phyloP scores from a whole-genome alignment of 1,284 basidiomycete species.

The Cryptococcus sp. region DNA sequence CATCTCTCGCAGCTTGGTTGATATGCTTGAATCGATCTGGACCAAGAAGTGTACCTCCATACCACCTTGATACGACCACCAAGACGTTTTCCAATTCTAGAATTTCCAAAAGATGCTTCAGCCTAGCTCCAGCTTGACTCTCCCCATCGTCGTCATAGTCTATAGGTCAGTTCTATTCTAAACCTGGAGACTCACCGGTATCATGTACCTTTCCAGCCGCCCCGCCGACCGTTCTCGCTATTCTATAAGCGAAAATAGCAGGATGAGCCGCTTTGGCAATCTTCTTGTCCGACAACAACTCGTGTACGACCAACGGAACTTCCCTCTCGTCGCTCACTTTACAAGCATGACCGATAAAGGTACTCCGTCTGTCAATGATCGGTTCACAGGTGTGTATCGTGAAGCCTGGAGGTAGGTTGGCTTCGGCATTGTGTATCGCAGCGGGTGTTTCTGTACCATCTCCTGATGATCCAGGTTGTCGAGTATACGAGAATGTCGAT shows the following conservation, averaged over 20 bases:
- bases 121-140: constrained; percentile 76
- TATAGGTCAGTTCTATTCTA: constrained; percentile 32
- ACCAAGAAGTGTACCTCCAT: constrained; percentile 62
- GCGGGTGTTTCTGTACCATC: neutral
- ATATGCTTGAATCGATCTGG: constrained; percentile 90
- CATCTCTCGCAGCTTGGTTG: constrained; percentile 81
- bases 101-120: constrained; percentile 83
- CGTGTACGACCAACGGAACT: constrained; percentile 66
- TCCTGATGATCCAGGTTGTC: neutral
- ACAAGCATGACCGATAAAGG: constrained; percentile 77
- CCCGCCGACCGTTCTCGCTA: constrained; percentile 36
- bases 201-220: constrained; percentile 32
- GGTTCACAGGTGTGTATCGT: constrained; percentile 65
- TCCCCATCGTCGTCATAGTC: constrained; percentile 94
- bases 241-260: constrained; percentile 70
- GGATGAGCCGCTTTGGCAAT: constrained; percentile 71
- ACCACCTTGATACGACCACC: constrained; percentile 62
- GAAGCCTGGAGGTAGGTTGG: constrained; percentile 58
- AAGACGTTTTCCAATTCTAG: constrained; percentile 65
- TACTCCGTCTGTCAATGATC: constrained; percentile 74
- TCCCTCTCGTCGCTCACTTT: constrained; percentile 69
- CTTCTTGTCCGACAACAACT: constrained; percentile 63
- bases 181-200: constrained; percentile 30
- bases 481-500: constrained; percentile 15
- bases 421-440: constrained; percentile 8